Percentiles rank a stretch among this genome's conserved stretches.
Evolutionary conservation across 2,329 filamentous ascomycete genomes (phyloP).

Genomic region (Didymella glomerata): DNA sequence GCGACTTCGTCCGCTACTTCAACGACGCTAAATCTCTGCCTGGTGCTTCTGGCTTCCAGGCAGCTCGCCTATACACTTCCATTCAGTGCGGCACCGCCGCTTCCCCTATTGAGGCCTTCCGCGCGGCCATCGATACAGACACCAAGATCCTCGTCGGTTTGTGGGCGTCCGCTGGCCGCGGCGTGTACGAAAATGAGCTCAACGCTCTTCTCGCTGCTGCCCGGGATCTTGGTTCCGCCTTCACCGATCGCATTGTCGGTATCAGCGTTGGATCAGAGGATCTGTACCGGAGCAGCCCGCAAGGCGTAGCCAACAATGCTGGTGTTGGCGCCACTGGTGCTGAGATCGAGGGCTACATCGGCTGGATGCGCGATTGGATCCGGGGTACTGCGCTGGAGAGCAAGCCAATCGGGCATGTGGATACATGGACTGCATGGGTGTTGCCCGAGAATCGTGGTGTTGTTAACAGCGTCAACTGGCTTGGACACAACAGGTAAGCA

Average conservation of each 20-base stretch:
- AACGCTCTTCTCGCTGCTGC: slow-evolving; percentile 74
- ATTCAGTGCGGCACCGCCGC: slow-evolving; percentile 71
- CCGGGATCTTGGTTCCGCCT: slow-evolving; percentile 69
- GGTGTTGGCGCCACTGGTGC: slow-evolving; percentile 69
- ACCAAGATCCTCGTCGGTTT: slow-evolving; percentile 81
- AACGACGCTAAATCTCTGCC: slow-evolving; percentile 68
- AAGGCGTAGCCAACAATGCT: slow-evolving; percentile 68
- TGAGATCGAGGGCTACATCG: slow-evolving; percentile 73
- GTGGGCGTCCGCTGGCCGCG: slow-evolving; percentile 76
- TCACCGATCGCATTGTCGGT: slow-evolving; percentile 73
- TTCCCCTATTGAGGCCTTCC: slow-evolving; percentile 39
- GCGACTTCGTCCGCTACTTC: slow-evolving; percentile 76
- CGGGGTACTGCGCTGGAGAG: slow-evolving; percentile 66
- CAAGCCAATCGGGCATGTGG: slow-evolving; percentile 79
- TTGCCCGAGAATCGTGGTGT: slow-evolving; percentile 76
- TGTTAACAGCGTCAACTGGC: slow-evolving; percentile 74
- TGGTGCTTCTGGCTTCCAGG: slow-evolving; percentile 72
- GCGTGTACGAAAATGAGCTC: slow-evolving; percentile 74
- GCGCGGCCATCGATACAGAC: slow-evolving; percentile 72
- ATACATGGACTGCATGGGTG: slow-evolving; percentile 78
- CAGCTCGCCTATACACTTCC: slow-evolving; percentile 76
- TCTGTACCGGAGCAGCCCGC: slow-evolving; percentile 66
- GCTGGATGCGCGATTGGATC: slow-evolving; percentile 70
- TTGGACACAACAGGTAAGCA: slow-evolving; percentile 75
- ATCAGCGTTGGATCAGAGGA: slow-evolving; percentile 89